Base-by-base conservation (phyloP, 371 early-diverging fungal species). In the Syncephalis fuscata region DNA sequence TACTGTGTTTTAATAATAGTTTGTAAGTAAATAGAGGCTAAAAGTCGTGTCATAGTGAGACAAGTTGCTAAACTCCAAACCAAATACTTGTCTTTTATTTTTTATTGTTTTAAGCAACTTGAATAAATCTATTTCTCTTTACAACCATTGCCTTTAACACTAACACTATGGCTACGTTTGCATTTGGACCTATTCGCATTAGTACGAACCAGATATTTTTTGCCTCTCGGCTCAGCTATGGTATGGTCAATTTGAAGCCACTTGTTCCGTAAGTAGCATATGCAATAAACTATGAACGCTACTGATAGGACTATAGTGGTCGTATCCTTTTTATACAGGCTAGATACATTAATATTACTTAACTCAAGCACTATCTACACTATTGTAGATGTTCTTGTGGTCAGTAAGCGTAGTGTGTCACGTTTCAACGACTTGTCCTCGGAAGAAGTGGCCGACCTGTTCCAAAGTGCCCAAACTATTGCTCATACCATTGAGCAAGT, bases 391-490 rank as follows among this genome's bases (percentile, higher is more conserved):
- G 90, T 92, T 1, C 73, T 95, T 19, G 73, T 92, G 1, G 59
- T 84, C 15, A 71, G 86, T 0, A 73, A 73, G 22, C 69, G 90
- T 44, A 56, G 66, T 10, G 81, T 74, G 9, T 63, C 68, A 14
- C 66, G 93, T 15, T 73, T 88, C 55, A 56, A 61, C 8, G 88
- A 91, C 23, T 61, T 92, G 49, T 72, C 74, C 11, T 51, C 60
- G 2, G 88, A 85, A 22, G 93, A 92, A 61, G 80, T 85, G 48
- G 43, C 55, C 4, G 96, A 95, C 59, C 62, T 95, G 59, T 86
- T 86, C 57, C 48, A 67, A 14, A 71, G 76, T 20, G 85, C 82
- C 1, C 88, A 88, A 58, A 66, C 60, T 9, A 73, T 92, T 44
- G 80, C 85, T n/a, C 59, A 56, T 19, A 71, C 74, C 2, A 57